These are phyloP conservation scores for Talaromyces sp. DNA, from an alignment of 2,329 filamentous ascomycete genomes.

Conservation along the genomic window DNA sequence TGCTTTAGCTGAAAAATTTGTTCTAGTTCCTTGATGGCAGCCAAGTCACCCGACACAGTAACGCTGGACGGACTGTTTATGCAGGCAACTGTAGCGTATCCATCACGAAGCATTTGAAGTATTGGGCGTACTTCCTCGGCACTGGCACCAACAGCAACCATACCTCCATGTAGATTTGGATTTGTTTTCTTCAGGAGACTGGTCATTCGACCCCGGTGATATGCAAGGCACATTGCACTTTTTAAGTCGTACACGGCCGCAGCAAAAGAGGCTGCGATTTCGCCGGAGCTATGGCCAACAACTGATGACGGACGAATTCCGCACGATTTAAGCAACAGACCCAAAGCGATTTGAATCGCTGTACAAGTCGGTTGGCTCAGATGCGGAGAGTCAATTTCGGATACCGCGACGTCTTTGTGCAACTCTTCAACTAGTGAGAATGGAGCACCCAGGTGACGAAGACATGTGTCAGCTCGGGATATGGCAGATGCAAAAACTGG, in stretches of 20 bases:
- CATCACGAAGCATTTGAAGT: conserved; percentile 15
- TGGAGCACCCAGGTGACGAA: conserved; percentile 17
- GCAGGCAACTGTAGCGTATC: conserved; percentile 29
- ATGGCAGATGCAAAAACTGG: conserved; percentile 1
- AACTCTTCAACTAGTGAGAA: conserved; percentile 14
- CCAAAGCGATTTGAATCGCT: conserved; percentile 17
- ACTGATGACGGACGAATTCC: conserved; percentile 9
- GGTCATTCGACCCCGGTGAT: conserved; percentile 19
- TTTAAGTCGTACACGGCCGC: conserved; percentile 15
- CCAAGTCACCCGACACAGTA: conserved; percentile 29
- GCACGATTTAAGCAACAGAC: conserved; percentile 11
- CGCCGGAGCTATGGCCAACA: conserved; percentile 16
- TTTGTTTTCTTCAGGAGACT: conserved; percentile 4
- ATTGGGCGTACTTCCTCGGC: conserved; percentile 14
- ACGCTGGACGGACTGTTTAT: conserved; percentile 33
- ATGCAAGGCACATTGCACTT: conserved; percentile 16
- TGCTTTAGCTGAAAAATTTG: background rate
- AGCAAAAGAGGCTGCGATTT: conserved; percentile 17
- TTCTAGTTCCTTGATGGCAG: conserved; percentile 20
- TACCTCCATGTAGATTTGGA: conserved; percentile 15
- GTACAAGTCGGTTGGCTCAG: conserved; percentile 19
- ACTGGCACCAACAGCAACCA: conserved; percentile 24
- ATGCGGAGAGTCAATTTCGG: conserved; percentile 17
- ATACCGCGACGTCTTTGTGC: conserved; percentile 5
- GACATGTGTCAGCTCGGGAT: conserved; percentile 17